These are phyloP conservation scores for Dentipellis fragilis DNA, from an alignment of 768 basidiomycete species.

Conservation along the genomic window DNA sequence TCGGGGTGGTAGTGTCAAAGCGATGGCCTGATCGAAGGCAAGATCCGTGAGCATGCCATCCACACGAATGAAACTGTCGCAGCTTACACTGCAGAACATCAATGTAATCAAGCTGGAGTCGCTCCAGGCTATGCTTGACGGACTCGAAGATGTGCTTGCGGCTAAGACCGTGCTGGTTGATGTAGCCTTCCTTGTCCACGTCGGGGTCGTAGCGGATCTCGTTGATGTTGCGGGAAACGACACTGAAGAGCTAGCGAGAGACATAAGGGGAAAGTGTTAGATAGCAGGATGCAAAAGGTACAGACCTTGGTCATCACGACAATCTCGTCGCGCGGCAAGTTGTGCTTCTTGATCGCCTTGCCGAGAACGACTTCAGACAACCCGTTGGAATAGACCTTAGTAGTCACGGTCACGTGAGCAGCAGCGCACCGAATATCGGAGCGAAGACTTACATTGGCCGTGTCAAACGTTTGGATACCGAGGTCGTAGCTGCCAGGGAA, in stretches of 20 bases:
- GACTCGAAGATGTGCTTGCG: constrained; percentile 52
- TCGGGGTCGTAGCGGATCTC: background rate
- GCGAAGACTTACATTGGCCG: constrained; percentile 8
- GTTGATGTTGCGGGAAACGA: background rate
- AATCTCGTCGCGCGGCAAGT: constrained; percentile 36
- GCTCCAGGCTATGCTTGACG: constrained; percentile 44
- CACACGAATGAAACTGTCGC: background rate
- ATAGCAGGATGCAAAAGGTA: background rate
- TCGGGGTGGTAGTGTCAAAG: constrained; percentile 33
- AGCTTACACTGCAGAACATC: constrained; percentile 54
- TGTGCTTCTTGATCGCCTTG: constrained; percentile 34
- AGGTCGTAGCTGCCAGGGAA: constrained; percentile 6
- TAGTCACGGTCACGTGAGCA: too few relatives aligned
- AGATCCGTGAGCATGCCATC: background rate
- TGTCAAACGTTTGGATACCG: constrained; percentile 22
- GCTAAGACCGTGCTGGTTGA: constrained; percentile 27
- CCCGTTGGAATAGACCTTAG: constrained; percentile 29
- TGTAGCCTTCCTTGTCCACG: constrained; percentile 19
- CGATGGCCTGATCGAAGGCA: constrained; percentile 21
- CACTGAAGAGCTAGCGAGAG: background rate
- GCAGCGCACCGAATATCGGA: too few relatives aligned
- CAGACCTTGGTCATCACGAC: constrained; percentile 42
- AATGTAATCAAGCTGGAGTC: constrained; percentile 64
- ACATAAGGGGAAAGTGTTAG: background rate
- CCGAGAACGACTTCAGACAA: constrained; percentile 35